A percentile compares a stretch with the other conserved stretches of the same genome.
These are phyloP conservation scores for Sphagnum fallax DNA, from an alignment of 228 moss, liverwort and hornwort genomes.

Conservation along the genomic window DNA sequence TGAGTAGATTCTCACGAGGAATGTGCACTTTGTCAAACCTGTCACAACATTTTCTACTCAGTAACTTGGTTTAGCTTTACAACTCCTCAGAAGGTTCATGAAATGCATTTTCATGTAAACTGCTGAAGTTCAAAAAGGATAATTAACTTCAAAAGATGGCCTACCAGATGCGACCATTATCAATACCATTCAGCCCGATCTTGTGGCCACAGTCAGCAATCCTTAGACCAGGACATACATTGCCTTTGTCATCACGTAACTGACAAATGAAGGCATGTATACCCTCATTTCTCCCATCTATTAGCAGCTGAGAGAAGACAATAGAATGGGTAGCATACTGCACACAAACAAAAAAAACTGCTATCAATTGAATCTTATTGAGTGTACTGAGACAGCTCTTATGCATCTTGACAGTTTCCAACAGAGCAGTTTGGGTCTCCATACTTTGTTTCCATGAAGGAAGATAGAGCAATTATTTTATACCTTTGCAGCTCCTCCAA, in stretches of 20 bases:
- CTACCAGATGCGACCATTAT: conserved; percentile 93
- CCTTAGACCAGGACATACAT: conserved; percentile 53
- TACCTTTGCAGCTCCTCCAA: conserved; percentile 50
- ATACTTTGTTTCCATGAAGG: too few relatives aligned
- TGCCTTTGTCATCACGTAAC: conserved; percentile 62
- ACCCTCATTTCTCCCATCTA: conserved; percentile 79
- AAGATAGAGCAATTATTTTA: not conserved
- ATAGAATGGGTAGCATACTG: conserved; percentile 92
- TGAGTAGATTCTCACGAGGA: conserved; percentile 44
- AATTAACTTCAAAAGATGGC: not conserved
- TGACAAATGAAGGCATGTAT: conserved; percentile 93
- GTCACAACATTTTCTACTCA: not conserved
- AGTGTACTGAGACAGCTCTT: too few relatives aligned
- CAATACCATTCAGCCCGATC: conserved; percentile 85
- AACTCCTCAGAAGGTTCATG: too few relatives aligned
- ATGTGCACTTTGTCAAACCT: conserved; percentile 54
- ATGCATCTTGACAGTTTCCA: too few relatives aligned
- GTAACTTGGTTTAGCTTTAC: too few relatives aligned
- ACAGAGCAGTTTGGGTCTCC: too few relatives aligned
- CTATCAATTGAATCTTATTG: not conserved
- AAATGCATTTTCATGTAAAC: too few relatives aligned
- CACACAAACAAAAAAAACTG: conserved; percentile 1
- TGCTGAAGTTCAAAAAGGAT: too few relatives aligned
- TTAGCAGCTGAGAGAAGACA: conserved; percentile 83
- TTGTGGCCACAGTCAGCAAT: conserved; percentile 86